phyloP scores from a whole-genome alignment of 2,329 filamentous ascomycete species.

The Paecilomyces variotii region DNA sequence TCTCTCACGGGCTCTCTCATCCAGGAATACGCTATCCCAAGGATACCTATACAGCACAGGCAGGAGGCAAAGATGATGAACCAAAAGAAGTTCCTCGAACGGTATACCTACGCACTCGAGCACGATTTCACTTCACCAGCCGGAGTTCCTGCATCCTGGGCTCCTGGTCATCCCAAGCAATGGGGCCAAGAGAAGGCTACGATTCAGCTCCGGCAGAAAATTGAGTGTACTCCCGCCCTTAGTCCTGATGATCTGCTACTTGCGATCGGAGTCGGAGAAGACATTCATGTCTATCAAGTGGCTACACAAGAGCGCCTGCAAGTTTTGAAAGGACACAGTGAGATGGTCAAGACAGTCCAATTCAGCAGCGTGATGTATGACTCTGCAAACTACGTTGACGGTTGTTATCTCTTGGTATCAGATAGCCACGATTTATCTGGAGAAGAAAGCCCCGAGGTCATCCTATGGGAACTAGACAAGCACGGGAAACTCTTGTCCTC shows the following conservation, averaged over 20 bases:
- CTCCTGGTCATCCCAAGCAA: conserved; percentile 1
- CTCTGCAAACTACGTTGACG: too few relatives aligned
- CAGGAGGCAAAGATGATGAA: neutral
- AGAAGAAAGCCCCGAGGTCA: neutral
- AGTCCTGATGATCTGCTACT: neutral
- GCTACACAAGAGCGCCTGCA: neutral
- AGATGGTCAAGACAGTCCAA: neutral
- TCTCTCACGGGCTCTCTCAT: too few relatives aligned
- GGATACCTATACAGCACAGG: too few relatives aligned
- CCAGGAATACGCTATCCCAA: too few relatives aligned
- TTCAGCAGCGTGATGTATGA: neutral
- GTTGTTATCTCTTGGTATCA: neutral
- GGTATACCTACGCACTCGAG: neutral
- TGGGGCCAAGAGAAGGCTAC: conserved; percentile 1
- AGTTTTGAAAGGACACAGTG: neutral
- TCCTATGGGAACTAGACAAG: neutral
- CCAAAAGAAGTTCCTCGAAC: conserved; percentile 1
- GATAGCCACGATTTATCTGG: neutral
- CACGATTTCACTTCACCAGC: neutral
- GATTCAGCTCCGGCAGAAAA: neutral
- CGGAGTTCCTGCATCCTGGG: neutral
- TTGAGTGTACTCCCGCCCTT: neutral
- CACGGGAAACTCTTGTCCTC: neutral
- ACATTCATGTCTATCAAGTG: neutral
- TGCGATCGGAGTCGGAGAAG: neutral